Evolutionary conservation across 1,139 yeast genomes (phyloP).

Genomic region (Debaryomyces subglobosus): DNA sequence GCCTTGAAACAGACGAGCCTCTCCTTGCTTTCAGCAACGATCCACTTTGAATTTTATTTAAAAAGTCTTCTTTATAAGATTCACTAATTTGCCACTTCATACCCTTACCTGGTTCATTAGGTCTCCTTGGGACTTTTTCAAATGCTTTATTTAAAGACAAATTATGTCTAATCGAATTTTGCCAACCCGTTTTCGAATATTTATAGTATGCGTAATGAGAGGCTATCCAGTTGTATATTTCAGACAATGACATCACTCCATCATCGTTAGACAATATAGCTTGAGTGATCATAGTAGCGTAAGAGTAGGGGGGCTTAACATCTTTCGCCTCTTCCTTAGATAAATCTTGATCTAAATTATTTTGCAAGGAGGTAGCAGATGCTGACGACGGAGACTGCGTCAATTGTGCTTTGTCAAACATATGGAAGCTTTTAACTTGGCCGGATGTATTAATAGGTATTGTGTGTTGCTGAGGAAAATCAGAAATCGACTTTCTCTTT

Average conservation of each 20-base stretch:
- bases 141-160: conserved; percentile 62
- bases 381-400: conserved; percentile 45
- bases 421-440: conserved; percentile 52
- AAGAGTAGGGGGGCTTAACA: conserved; percentile 94
- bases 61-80: conserved; percentile 78
- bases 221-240: conserved; percentile 90
- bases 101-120: conserved; percentile 97
- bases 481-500: conserved; percentile 16
- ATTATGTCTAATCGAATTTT: conserved; percentile 63
- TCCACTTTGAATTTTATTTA: conserved; percentile 77
- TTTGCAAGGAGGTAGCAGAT: conserved; percentile 47
- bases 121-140: conserved; percentile 93
- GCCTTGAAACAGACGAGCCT: conserved; percentile 79
- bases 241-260: conserved; percentile 86
- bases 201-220: conserved; percentile 88
- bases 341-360: conserved; percentile 64
- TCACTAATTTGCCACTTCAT: conserved; percentile 98
- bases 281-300: conserved; percentile 98
- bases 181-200: conserved; percentile 89
- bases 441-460: conserved; percentile 17
- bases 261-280: conserved; percentile 88
- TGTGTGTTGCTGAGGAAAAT: conserved; percentile 22
- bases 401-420: conserved; percentile 49
- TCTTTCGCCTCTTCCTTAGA: conserved; percentile 91
- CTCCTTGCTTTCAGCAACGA: conserved; percentile 72